Evolutionary conservation across 495 filamentous ascomycete species (phyloP).

Genomic region (Lasiosphaeriaceae sp.): DNA sequence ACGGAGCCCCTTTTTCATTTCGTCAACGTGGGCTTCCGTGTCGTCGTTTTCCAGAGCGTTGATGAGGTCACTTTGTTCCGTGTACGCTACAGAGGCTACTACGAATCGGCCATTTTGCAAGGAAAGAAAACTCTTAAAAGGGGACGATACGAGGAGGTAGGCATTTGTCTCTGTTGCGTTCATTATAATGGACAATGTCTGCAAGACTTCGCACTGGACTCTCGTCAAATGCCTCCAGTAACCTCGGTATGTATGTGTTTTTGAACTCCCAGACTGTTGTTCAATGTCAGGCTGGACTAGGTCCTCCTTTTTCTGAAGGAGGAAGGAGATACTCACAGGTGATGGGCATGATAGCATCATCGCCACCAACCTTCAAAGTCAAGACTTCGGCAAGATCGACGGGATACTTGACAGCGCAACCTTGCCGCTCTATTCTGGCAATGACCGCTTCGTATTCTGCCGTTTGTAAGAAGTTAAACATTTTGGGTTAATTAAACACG

Average conservation of each 20-base stretch:
- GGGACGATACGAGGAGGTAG: constrained; percentile 6
- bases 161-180: constrained; percentile 18
- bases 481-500: too few relatives aligned
- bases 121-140: neutral
- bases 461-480: neutral
- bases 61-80: constrained; percentile 21
- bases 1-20: constrained; percentile 13
- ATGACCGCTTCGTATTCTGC: constrained; percentile 6
- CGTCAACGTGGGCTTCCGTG: constrained; percentile 9
- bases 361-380: constrained; percentile 13
- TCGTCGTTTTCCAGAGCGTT: constrained; percentile 19
- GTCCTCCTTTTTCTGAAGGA: neutral
- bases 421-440: neutral
- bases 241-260: constrained; percentile 17
- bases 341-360: constrained; percentile 21
- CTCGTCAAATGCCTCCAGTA: constrained; percentile 19
- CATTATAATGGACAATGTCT: constrained; percentile 29
- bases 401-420: constrained; percentile 9
- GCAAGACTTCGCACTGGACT: constrained; percentile 12
- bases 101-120: neutral
- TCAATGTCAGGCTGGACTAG: neutral
- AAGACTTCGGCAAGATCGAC: neutral
- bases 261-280: constrained; percentile 23
- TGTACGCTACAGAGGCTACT: constrained; percentile 8
- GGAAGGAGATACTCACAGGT: constrained; percentile 10